These are phyloP conservation scores for Populus pruinosa DNA, from an alignment of 345 rosid genomes.

Conservation along the genomic window DNA sequence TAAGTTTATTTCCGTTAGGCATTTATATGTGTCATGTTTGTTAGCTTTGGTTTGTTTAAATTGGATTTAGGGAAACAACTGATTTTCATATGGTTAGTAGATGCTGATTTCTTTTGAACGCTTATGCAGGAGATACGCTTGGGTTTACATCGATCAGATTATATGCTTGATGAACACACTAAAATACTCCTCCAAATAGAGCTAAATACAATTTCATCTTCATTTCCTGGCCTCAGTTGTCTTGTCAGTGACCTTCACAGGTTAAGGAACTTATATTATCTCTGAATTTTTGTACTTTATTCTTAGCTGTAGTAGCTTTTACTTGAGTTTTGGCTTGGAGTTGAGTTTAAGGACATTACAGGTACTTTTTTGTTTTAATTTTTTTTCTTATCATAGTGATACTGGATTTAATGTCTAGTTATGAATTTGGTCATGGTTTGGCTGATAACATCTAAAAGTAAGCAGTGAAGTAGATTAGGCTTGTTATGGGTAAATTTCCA, in stretches of 20 bases:
- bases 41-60: not conserved
- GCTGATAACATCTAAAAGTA: not conserved
- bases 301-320: not conserved
- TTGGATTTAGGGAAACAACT: not conserved
- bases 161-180: constrained; percentile 94
- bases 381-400: not conserved
- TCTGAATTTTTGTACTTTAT: not conserved
- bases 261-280: constrained; percentile 27
- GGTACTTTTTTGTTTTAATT: not conserved
- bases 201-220: constrained; percentile 81
- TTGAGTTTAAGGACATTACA: too few species aligned
- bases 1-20: constrained; percentile 8
- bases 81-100: not conserved
- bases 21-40: not conserved
- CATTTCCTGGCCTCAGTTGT: constrained; percentile 79
- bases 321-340: not conserved
- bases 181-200: constrained; percentile 89
- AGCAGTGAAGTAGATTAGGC: not conserved
- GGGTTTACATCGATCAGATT: constrained; percentile 98
- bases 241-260: constrained; percentile 84
- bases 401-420: not conserved
- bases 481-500: not conserved
- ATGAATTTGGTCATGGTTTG: not conserved
- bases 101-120: constrained; percentile 18
- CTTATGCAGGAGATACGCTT: constrained; percentile 71